phyloP scores from a whole-genome alignment of 2,329 filamentous ascomycete species.

The Fusarium scirpi region DNA sequence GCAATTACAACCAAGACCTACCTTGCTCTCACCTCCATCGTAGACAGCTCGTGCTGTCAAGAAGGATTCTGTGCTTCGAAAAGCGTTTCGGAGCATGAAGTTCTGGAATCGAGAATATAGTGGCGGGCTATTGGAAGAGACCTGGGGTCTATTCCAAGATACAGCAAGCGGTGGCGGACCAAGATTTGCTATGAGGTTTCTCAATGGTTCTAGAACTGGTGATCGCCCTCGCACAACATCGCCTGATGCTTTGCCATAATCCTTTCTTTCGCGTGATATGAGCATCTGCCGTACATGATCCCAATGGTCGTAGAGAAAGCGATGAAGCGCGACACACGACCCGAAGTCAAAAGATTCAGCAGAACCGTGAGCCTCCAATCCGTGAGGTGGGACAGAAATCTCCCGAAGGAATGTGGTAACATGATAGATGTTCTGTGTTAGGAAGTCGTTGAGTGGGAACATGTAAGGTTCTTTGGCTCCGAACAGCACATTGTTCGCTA shows the following conservation, averaged over 20 bases:
- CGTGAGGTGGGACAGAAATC: constrained; percentile 70
- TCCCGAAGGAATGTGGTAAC: constrained; percentile 75
- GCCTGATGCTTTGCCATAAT: constrained; percentile 65
- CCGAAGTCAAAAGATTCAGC: constrained; percentile 74
- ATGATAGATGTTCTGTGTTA: constrained; percentile 75
- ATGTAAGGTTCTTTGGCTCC: constrained; percentile 79
- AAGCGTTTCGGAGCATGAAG: constrained; percentile 78
- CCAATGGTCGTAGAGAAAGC: constrained; percentile 79
- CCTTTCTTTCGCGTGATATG: constrained; percentile 68
- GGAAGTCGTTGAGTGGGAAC: constrained; percentile 76
- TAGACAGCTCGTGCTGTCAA: constrained; percentile 74
- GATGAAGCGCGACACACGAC: constrained; percentile 75
- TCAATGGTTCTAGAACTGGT: constrained; percentile 69
- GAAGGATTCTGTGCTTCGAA: constrained; percentile 73
- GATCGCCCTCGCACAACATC: constrained; percentile 65
- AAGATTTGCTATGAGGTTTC: constrained; percentile 73
- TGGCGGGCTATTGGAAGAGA: constrained; percentile 72
- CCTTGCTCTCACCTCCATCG: constrained; percentile 77
- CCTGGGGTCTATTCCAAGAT: constrained; percentile 75
- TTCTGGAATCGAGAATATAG: constrained; percentile 77
- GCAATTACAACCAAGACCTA: constrained; percentile 41
- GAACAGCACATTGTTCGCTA: constrained; percentile 79
- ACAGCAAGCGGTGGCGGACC: constrained; percentile 76
- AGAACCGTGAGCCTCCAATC: constrained; percentile 55
- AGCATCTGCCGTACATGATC: constrained; percentile 75